These are phyloP conservation scores for Colletotrichum eremochloae DNA, from an alignment of 2,329 filamentous ascomycete genomes.

Conservation along the genomic window DNA sequence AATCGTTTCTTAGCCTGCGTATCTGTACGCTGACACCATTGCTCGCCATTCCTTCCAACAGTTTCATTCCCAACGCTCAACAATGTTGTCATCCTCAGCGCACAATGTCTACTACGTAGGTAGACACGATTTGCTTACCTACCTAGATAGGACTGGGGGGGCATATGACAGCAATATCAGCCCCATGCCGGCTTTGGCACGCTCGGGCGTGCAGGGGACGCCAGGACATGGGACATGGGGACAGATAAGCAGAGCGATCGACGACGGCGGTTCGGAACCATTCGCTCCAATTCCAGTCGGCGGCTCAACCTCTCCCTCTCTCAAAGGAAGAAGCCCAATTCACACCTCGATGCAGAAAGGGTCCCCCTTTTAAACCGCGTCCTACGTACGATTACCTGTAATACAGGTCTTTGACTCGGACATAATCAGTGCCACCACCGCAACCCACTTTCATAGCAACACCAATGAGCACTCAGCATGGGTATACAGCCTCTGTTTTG, in stretches of 20 bases:
- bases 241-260: neutral
- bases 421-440: slow-evolving; percentile 10
- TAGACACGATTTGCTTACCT: too few relatives aligned
- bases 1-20: neutral
- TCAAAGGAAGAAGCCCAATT: slow-evolving; percentile 21
- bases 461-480: slow-evolving; percentile 11
- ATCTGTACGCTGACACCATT: neutral
- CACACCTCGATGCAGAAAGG: slow-evolving; percentile 15
- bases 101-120: neutral
- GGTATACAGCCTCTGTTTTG: slow-evolving; percentile 12
- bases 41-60: neutral
- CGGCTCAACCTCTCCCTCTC: slow-evolving; percentile 1
- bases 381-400: neutral
- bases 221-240: neutral
- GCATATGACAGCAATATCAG: neutral
- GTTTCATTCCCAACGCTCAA: slow-evolving; percentile 16
- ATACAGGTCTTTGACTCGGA: slow-evolving; percentile 31
- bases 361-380: slow-evolving; percentile 16
- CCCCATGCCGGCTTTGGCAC: neutral
- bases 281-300: slow-evolving; percentile 1
- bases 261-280: neutral
- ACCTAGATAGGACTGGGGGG: too few relatives aligned
- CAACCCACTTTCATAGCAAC: slow-evolving; percentile 20
- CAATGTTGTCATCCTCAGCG: neutral
- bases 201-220: slow-evolving; percentile 8